phyloP scores from a whole-genome alignment of 495 filamentous ascomycete genomes.

The Podospora tetraspora region DNA sequence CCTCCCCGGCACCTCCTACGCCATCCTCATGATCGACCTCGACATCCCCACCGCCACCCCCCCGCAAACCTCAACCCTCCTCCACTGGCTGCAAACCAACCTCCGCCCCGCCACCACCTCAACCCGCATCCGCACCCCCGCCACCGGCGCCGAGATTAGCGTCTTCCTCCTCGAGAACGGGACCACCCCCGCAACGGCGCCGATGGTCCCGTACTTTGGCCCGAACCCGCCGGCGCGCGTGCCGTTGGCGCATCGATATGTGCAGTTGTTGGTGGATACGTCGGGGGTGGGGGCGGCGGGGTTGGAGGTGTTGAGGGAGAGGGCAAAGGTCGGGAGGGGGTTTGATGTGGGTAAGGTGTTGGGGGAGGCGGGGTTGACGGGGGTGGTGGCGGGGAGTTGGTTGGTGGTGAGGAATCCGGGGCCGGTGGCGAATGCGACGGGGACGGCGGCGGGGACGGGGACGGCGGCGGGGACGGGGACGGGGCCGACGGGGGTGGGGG shows the following conservation, averaged over 20 bases:
- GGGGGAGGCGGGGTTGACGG: slow-evolving; percentile 20
- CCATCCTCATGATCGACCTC: slow-evolving; percentile 40
- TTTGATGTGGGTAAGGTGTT: slow-evolving; percentile 32
- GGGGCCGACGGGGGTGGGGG: neutral
- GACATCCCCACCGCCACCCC: slow-evolving; percentile 40
- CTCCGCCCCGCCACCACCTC: slow-evolving; percentile 31
- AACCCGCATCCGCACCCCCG: slow-evolving; percentile 25
- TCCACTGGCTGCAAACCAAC: slow-evolving; percentile 43
- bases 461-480: slow-evolving; percentile 3
- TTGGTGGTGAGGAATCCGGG: slow-evolving; percentile 43
- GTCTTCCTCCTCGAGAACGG: slow-evolving; percentile 34
- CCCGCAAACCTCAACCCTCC: slow-evolving; percentile 32
- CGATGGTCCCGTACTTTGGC: slow-evolving; percentile 31
- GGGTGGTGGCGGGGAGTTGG: slow-evolving; percentile 40
- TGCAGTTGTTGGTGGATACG: slow-evolving; percentile 38
- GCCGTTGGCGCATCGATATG: slow-evolving; percentile 41
- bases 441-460: neutral
- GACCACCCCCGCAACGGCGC: slow-evolving; percentile 14
- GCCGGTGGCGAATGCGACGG: slow-evolving; percentile 19
- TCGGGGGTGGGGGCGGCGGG: slow-evolving; percentile 24
- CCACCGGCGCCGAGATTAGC: slow-evolving; percentile 20
- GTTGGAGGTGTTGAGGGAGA: slow-evolving; percentile 22
- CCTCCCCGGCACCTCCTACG: slow-evolving; percentile 32
- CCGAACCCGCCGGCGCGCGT: slow-evolving; percentile 37
- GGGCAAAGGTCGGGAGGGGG: slow-evolving; percentile 26